Evolutionary conservation across 179 eudicot species (phyloP).

Genomic region (Gypsophila paniculata): DNA sequence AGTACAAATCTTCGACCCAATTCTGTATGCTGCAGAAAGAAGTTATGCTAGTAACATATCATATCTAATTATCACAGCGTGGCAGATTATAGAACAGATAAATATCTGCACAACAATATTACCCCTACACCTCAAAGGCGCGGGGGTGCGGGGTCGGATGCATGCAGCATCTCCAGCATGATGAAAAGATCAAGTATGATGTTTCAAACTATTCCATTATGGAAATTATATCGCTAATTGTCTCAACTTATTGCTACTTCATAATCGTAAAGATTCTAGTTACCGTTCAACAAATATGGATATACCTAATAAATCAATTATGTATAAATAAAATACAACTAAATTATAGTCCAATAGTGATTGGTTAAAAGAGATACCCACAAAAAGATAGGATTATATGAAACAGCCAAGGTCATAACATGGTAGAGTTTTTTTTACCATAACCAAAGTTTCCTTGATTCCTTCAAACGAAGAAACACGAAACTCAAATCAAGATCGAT

Average conservation of each 20-base stretch:
- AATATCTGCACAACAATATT: background rate
- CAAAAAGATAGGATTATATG: background rate
- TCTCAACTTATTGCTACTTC: background rate
- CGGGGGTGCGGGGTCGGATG: background rate
- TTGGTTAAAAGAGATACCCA: background rate
- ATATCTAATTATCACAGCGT: background rate
- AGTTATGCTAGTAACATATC: background rate
- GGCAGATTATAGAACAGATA: background rate
- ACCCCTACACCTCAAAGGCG: background rate
- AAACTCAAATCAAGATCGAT: no score
- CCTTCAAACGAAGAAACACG: background rate
- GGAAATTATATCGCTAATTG: background rate
- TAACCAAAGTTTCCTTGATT: background rate
- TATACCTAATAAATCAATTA: background rate
- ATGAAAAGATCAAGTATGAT: background rate
- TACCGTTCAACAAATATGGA: background rate
- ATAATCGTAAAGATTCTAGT: background rate
- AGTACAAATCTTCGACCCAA: conserved; percentile 91
- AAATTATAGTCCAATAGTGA: background rate
- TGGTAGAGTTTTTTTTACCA: background rate
- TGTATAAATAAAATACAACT: background rate
- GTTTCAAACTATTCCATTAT: no score
- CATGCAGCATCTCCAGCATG: background rate
- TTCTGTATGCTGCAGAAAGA: conserved; percentile 63
- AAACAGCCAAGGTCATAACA: background rate